Conservation (phyloP, 2,329 filamentous ascomycete species). For the Sarocladium kiliense region DNA sequence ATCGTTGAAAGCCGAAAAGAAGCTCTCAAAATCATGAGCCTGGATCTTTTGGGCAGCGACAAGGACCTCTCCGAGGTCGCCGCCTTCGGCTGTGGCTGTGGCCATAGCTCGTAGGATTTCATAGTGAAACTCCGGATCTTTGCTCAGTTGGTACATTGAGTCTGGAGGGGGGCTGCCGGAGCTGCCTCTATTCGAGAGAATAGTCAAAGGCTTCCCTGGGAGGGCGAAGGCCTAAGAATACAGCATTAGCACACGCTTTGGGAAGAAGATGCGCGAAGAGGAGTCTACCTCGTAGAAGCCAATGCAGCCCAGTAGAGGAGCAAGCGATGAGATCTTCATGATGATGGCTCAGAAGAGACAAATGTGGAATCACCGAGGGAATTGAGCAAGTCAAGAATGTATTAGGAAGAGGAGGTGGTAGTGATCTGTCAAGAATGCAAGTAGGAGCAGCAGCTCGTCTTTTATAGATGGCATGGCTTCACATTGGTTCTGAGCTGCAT, state of each 20-base stretch:
- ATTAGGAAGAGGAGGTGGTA: too few relatives aligned
- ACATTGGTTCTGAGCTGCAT: background rate
- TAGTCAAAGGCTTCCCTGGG: background rate
- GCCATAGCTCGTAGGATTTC: conserved; percentile 18
- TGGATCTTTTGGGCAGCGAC: conserved; percentile 22
- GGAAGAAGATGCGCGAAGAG: background rate
- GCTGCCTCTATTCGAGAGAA: background rate
- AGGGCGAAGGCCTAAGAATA: background rate
- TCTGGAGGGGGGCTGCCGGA: background rate
- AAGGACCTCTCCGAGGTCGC: conserved; percentile 29
- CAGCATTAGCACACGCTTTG: background rate
- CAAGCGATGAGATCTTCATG: background rate
- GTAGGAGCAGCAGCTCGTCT: background rate
- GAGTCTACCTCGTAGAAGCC: background rate
- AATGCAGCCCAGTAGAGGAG: background rate
- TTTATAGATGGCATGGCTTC: background rate
- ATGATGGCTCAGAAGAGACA: background rate
- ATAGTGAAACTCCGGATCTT: conserved; percentile 17
- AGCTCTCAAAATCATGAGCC: conserved; percentile 19
- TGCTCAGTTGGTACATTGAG: conserved; percentile 15
- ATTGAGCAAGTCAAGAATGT: background rate
- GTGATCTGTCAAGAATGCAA: background rate
- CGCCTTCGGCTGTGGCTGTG: conserved; percentile 15
- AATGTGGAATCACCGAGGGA: background rate
- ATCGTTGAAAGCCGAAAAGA: conserved; percentile 15